These are phyloP conservation scores for Podospora pseudocomata DNA, from an alignment of 495 filamentous ascomycete species.

Conservation along the genomic window DNA sequence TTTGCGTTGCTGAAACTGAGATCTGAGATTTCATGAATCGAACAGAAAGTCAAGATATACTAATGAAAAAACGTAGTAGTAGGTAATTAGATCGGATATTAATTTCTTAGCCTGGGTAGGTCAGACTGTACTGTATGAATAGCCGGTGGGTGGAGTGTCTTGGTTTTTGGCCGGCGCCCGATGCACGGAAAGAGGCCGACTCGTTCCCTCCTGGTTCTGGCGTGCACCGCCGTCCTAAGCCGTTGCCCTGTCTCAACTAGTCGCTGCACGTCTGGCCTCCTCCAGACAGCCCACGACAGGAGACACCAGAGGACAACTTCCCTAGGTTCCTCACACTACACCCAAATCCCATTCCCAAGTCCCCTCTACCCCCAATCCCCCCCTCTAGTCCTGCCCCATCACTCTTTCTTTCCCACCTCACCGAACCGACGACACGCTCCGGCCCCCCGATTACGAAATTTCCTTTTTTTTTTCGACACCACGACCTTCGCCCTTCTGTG, in stretches of 20 bases:
- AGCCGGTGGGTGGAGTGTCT: constrained; percentile 16
- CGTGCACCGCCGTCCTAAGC: constrained; percentile 23
- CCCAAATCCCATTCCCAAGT: constrained; percentile 29
- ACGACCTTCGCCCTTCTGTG: constrained; percentile 17
- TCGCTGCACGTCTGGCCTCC: constrained; percentile 11
- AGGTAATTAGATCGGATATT: not conserved
- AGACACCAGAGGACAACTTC: constrained; percentile 20
- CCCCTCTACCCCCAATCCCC: constrained; percentile 33
- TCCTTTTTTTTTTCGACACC: constrained; percentile 6
- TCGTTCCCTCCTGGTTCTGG: constrained; percentile 25
- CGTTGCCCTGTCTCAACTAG: constrained; percentile 16
- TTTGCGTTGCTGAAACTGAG: not conserved
- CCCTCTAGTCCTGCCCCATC: constrained; percentile 29
- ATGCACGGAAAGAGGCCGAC: constrained; percentile 23
- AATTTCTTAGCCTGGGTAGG: not conserved
- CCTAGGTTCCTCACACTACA: constrained; percentile 4
- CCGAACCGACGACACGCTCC: constrained; percentile 13
- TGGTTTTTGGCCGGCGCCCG: constrained; percentile 23
- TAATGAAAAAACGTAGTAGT: not conserved
- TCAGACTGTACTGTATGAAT: constrained; percentile 6
- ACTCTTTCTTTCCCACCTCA: constrained; percentile 36
- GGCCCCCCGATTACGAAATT: constrained; percentile 20
- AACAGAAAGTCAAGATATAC: not conserved
- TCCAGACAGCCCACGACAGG: constrained; percentile 5
- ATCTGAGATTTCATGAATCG: not conserved